Evolutionary conservation across 345 rosid species (phyloP).

Genomic region (Firmiana major): DNA sequence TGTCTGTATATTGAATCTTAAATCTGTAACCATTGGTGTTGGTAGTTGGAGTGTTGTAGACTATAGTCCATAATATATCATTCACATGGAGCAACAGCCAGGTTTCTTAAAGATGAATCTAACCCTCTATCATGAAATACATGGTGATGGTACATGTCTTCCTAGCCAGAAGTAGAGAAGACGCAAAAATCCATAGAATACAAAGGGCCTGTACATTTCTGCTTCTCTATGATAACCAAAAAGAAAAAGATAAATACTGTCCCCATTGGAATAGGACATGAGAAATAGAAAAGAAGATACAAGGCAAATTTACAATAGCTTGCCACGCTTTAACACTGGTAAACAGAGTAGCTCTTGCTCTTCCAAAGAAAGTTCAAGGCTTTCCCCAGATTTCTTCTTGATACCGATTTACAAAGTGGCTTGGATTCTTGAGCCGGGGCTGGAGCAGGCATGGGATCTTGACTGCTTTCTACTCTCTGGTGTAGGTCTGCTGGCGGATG

Average conservation of each 20-base stretch:
- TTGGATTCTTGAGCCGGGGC: conserved; percentile 45
- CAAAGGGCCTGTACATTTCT: conserved; percentile 54
- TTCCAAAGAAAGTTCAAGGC: conserved; percentile 78
- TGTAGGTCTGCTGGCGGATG: conserved; percentile 41
- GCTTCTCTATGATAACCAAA: conserved; percentile 34
- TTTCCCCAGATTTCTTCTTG: conserved; percentile 65
- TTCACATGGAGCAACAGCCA: not conserved
- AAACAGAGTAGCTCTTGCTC: conserved; percentile 81
- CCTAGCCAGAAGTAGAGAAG: conserved; percentile 19
- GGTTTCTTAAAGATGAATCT: not conserved
- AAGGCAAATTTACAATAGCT: conserved; percentile 41
- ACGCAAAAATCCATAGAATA: conserved; percentile 34
- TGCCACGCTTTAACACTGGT: conserved; percentile 34
- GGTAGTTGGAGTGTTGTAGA: not conserved
- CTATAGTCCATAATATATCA: not conserved
- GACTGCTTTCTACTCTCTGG: conserved; percentile 31
- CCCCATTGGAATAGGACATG: conserved; percentile 26
- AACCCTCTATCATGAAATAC: conserved; percentile 12
- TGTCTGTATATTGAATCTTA: not conserved
- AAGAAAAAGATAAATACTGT: conserved; percentile 5
- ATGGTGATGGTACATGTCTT: conserved; percentile 10
- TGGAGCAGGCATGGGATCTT: conserved; percentile 28
- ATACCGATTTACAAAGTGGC: conserved; percentile 59
- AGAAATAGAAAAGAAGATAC: conserved; percentile 34
- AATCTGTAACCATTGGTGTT: not conserved